Base-by-base conservation (phyloP, 805 yeast species). In the Wickerhamiella cacticola region DNA sequence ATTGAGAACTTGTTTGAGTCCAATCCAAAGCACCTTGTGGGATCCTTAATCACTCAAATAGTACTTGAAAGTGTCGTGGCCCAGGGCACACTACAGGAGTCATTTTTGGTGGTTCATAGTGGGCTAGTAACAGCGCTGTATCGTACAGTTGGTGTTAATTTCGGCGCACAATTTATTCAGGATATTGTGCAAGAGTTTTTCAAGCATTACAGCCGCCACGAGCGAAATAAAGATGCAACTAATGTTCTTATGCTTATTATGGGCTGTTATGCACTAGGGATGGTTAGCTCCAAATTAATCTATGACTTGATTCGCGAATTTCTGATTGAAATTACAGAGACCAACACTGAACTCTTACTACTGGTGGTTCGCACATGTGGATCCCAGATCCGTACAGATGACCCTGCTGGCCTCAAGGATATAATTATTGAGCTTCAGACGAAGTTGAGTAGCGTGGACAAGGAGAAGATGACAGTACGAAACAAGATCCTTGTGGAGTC, bases 91-190 rank as follows among this genome's bases (percentile, higher is more conserved):
- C 65, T 87, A 44, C 66, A 86, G 43, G 96, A 88, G 53, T 75
- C 82, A 1, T 85, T 86, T 60, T 76, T 88, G 34, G 74, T 82
- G 51, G 70, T 84, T 26, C 88, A 89, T 62, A 82, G 95, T 1
- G 80, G 86, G 5, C 69, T 86, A 6, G 74, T 80, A 2, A 79
- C 79, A 19, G 80, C 95, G 0, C 62, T 92, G 21, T 86, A 82
- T 65, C 73, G 82, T 51, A 82, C 83, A 55, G 50, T 61, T n/a
- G 97, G 98, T 18, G 76, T 79, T 33, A 95, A 86, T 52, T 82
- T 86, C 62, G 96, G 95, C 51, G 98, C 96, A 0, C 74, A 69
- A 55, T 80, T 87, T 50, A 70, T 87, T 28, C 98, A 92, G 60
- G 70, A 76, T 0, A 60, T 83, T 48, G 82, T 88, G n/a, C 95